These are phyloP conservation scores for Logfia minima DNA, from an alignment of 129 eudicot genomes.

Conservation along the genomic window DNA sequence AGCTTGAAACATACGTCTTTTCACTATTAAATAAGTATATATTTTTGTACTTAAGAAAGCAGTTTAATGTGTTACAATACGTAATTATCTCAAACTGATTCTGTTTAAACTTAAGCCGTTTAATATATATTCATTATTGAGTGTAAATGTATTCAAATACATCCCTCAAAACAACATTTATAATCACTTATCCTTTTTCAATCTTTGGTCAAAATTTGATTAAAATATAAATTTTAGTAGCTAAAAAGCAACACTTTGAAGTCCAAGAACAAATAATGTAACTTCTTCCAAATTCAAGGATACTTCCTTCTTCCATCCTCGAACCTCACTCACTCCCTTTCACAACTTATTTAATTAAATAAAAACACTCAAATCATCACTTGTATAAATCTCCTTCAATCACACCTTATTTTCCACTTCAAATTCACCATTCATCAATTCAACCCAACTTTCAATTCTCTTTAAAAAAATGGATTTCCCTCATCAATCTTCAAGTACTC, in stretches of 20 bases:
- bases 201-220: no score
- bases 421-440: not conserved
- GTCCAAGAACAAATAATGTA: not conserved
- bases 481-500: constrained; percentile 6
- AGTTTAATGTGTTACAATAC: no score
- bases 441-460: not conserved
- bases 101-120: no score
- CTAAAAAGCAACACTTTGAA: not conserved
- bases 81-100: no score
- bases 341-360: not conserved
- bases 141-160: no score
- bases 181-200: no score
- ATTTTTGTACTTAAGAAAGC: no score
- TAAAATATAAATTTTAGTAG: no score
- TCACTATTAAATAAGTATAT: no score
- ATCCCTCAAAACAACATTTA: no score
- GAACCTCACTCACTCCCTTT: constrained; percentile 16
- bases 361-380: not conserved
- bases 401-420: constrained; percentile 13
- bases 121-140: no score
- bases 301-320: constrained; percentile 6
- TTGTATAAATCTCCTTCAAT: constrained; percentile 7
- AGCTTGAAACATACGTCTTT: no score
- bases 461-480: not conserved
- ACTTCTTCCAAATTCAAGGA: not conserved